A percentile compares a stretch with the other conserved stretches of the same genome.
Evolutionary conservation across 1,139 yeast species (phyloP).

Genomic region (Citeromyces hawaiiensis): DNA sequence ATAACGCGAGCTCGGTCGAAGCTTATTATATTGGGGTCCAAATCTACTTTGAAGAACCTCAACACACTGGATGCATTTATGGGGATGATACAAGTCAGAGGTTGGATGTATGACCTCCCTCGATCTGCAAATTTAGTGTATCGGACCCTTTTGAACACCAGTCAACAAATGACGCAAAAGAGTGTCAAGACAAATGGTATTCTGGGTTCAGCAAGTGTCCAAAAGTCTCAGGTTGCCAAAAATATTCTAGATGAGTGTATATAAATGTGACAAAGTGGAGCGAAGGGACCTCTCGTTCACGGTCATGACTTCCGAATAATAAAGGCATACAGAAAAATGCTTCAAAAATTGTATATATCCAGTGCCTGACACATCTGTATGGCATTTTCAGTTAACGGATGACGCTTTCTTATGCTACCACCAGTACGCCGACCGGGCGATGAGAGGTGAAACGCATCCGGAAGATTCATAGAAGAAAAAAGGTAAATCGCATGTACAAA

Average conservation of each 20-base stretch:
- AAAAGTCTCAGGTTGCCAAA: constrained; percentile 11
- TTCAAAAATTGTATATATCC: too few species aligned
- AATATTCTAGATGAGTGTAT: constrained; percentile 9
- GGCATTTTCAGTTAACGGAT: too few species aligned
- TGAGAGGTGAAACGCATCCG: too few species aligned
- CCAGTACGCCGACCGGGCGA: too few species aligned
- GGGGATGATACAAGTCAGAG: constrained; percentile 37
- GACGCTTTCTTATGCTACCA: too few species aligned
- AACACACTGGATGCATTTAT: constrained; percentile 51
- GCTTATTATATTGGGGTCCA: constrained; percentile 72
- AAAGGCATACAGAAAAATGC: too few species aligned
- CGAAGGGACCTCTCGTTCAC: background rate
- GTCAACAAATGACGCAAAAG: background rate
- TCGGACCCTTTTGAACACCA: constrained; percentile 6
- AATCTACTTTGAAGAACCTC: constrained; percentile 41
- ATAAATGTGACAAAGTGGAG: background rate
- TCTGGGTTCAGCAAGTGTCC: constrained; percentile 10
- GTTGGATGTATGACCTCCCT: constrained; percentile 56
- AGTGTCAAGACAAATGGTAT: constrained; percentile 1
- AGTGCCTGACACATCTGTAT: too few species aligned
- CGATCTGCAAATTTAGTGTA: constrained; percentile 26
- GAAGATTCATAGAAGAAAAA: too few species aligned
- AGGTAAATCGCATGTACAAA: too few species aligned
- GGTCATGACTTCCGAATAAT: too few species aligned
- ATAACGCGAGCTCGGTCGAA: constrained; percentile 84